These are phyloP conservation scores for Metschnikowia lochheadii DNA, from an alignment of 805 yeast species.

Conservation along the genomic window DNA sequence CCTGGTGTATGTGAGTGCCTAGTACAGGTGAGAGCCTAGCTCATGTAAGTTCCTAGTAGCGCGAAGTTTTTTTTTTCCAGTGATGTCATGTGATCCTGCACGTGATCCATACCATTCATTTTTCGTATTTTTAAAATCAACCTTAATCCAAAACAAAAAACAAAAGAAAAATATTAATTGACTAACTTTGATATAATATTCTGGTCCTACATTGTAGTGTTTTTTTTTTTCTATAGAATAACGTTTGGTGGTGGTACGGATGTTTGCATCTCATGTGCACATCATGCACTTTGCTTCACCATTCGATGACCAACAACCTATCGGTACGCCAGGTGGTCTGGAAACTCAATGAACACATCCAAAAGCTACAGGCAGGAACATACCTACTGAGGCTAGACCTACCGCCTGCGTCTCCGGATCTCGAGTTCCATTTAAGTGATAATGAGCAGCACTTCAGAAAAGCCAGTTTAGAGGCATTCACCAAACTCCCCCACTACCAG, in stretches of 20 bases:
- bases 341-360: constrained; percentile 7
- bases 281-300: not conserved
- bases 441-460: constrained; percentile 8
- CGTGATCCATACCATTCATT: not conserved
- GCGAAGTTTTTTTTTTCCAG: constrained; percentile 6
- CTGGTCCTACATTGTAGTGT: no score
- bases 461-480: constrained; percentile 8
- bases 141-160: no score
- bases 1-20: constrained; percentile 3
- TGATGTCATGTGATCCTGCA: constrained; percentile 6
- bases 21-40: not conserved
- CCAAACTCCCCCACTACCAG: constrained; percentile 7
- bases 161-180: no score
- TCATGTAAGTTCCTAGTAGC: not conserved
- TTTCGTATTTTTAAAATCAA: no score
- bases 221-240: no score
- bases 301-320: not conserved
- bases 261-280: not conserved
- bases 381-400: constrained; percentile 9
- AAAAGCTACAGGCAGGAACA: constrained; percentile 4
- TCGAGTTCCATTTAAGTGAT: constrained; percentile 1
- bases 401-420: not conserved
- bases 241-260: not conserved
- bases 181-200: no score
- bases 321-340: not conserved